Conservation (phyloP, 1,284 basidiomycete species). For the Fomitopsis schrenkii region DNA sequence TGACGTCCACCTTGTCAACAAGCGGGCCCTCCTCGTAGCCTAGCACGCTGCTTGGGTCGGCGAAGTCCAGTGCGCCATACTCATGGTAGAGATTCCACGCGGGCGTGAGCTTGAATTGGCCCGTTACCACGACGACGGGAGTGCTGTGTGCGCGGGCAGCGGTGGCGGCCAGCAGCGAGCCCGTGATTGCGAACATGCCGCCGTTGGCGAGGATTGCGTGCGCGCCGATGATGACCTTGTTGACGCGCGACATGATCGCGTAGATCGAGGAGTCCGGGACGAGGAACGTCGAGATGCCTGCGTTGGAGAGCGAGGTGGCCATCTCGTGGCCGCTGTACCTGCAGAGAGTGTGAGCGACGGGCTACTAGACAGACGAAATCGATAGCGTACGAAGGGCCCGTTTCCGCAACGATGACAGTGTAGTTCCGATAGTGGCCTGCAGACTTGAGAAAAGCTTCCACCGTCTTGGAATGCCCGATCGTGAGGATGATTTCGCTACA, state of each 20-base stretch:
- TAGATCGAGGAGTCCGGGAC: conserved; percentile 95
- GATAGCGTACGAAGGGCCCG: conserved; percentile 73
- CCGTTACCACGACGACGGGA: conserved; percentile 91
- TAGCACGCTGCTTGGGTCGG: conserved; percentile 80
- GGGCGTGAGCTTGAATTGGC: conserved; percentile 95
- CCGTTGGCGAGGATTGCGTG: conserved; percentile 96
- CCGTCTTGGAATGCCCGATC: conserved; percentile 90
- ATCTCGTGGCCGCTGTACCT: conserved; percentile 86
- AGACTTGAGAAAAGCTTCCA: conserved; percentile 90
- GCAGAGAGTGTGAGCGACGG: neutral
- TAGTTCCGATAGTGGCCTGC: conserved; percentile 91
- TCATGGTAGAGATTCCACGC: conserved; percentile 92
- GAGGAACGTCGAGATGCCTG: conserved; percentile 89
- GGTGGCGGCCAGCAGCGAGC: conserved; percentile 80
- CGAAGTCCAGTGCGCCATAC: conserved; percentile 84
- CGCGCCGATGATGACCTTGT: conserved; percentile 92
- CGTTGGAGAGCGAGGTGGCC: conserved; percentile 73
- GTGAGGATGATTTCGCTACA: conserved; percentile 93
- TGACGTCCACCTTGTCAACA: conserved; percentile 83
- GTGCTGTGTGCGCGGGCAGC: conserved; percentile 92
- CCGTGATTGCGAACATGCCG: conserved; percentile 87
- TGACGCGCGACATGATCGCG: conserved; percentile 94
- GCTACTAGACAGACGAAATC: neutral
- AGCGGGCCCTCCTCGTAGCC: conserved; percentile 76
- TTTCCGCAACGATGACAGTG: conserved; percentile 95